A percentile compares a stretch with the other conserved stretches of the same genome.
Conservation (phyloP, 176 grass and related monocot genomes). For the Bolboschoenus planiculmis region DNA sequence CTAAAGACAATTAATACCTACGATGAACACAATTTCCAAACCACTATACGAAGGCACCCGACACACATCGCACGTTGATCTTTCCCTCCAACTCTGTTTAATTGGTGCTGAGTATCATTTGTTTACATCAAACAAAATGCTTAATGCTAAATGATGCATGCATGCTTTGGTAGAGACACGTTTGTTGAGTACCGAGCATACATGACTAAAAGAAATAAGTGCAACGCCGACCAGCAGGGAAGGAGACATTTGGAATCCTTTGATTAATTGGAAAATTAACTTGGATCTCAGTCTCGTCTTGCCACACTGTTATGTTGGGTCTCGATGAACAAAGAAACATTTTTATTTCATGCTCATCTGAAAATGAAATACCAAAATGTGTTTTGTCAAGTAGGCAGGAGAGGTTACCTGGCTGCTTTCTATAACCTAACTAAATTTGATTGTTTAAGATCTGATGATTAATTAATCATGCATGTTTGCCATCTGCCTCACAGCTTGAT, state of each 20-base stretch:
- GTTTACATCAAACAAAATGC: not conserved
- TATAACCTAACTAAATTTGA: not conserved
- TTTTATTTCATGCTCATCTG: not conserved
- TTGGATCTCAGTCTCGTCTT: not conserved
- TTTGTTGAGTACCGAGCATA: not conserved
- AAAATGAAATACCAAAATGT: not conserved
- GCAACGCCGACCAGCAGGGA: not conserved
- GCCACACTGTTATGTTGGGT: not conserved
- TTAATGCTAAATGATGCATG: not conserved
- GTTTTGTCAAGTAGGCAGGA: not conserved
- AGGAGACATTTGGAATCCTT: constrained; percentile 9
- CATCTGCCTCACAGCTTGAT: constrained; percentile 20
- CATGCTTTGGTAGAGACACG: not conserved
- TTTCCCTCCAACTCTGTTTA: not conserved
- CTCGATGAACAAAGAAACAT: not conserved
- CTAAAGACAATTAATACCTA: not conserved
- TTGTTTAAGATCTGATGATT: not conserved
- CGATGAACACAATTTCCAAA: not conserved
- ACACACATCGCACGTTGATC: not conserved
- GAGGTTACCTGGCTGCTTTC: not conserved
- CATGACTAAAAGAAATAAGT: not conserved
- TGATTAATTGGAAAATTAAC: not conserved
- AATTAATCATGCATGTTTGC: not conserved
- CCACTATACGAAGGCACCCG: not conserved
- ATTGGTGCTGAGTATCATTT: not conserved